Percentiles rank a stretch among this genome's conserved stretches.
phyloP scores from a whole-genome alignment of 2,329 filamentous ascomycete species.

The Plectosphaerella plurivora region DNA sequence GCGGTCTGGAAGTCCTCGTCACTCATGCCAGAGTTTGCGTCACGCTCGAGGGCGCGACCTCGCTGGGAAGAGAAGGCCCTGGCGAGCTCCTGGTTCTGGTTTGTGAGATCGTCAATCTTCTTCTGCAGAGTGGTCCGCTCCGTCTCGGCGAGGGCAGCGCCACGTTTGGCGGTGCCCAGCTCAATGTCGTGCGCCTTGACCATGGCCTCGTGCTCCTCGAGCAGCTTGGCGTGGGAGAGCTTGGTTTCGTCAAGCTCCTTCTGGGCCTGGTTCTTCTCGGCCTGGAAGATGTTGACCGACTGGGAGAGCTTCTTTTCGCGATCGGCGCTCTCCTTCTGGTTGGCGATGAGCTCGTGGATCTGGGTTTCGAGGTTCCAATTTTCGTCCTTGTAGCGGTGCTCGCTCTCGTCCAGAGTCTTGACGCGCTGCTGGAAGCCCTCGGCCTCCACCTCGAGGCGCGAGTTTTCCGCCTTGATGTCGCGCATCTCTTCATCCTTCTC shows the following conservation, averaged over 20 bases:
- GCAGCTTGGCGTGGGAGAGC: constrained; percentile 69
- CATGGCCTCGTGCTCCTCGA: constrained; percentile 72
- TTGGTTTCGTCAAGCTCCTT: constrained; percentile 90
- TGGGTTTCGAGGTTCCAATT: constrained; percentile 97
- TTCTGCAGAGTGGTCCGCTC: constrained; percentile 75
- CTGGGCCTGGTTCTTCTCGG: constrained; percentile 74
- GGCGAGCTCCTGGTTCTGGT: constrained; percentile 88
- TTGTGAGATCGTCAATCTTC: constrained; percentile 81
- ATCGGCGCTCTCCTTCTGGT: constrained; percentile 71
- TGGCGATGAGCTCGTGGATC: constrained; percentile 74
- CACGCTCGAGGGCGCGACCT: constrained; percentile 61
- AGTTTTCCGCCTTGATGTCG: constrained; percentile 67
- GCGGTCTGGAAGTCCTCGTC: constrained; percentile 62
- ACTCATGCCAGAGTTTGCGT: constrained; percentile 52
- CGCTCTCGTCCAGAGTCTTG: constrained; percentile 82
- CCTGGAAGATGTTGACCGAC: constrained; percentile 61
- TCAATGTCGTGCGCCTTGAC: constrained; percentile 88
- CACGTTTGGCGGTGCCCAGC: constrained; percentile 76
- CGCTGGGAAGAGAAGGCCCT: constrained; percentile 74
- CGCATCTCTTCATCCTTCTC: constrained; percentile 87
- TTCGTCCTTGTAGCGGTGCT: constrained; percentile 95
- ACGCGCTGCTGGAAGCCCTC: constrained; percentile 77
- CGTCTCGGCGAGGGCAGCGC: constrained; percentile 69
- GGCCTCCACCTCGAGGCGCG: constrained; percentile 75
- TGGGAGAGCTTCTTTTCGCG: constrained; percentile 79